Evolutionary conservation across 2,329 filamentous ascomycete species (phyloP).

Genomic region (Xylariaceae sp.): DNA sequence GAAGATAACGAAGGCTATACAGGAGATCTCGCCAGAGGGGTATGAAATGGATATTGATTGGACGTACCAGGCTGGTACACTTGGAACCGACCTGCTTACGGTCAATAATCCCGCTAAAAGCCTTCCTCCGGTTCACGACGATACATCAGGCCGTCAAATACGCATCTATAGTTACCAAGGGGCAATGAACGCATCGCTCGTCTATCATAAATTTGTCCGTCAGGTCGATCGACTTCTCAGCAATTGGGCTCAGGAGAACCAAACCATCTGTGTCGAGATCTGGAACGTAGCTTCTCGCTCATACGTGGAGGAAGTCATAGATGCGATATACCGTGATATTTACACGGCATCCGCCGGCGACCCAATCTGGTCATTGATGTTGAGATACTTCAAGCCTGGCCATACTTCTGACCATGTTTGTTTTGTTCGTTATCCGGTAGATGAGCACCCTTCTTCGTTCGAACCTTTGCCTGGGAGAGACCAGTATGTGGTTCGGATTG

Average conservation of each 20-base stretch:
- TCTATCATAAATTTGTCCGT: slow-evolving; percentile 18
- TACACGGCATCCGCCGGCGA: not conserved
- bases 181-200: not conserved
- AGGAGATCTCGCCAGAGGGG: slow-evolving; percentile 2
- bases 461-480: slow-evolving; percentile 18
- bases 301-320: slow-evolving; percentile 14
- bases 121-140: no score
- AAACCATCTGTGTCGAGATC: slow-evolving; percentile 27
- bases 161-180: slow-evolving; percentile 29
- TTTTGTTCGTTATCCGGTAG: slow-evolving; percentile 30
- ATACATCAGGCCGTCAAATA: not conserved
- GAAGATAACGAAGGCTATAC: not conserved
- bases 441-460: slow-evolving; percentile 18
- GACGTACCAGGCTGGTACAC: not conserved
- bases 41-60: slow-evolving; percentile 10
- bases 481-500: slow-evolving; percentile 24
- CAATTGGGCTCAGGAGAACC: slow-evolving; percentile 15
- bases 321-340: slow-evolving; percentile 13
- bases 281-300: slow-evolving; percentile 11
- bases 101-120: no score
- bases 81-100: no score
- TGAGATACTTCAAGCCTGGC: slow-evolving; percentile 14
- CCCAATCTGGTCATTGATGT: slow-evolving; percentile 13
- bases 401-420: not conserved
- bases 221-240: slow-evolving; percentile 28